Conservation (phyloP, 2,329 filamentous ascomycete species). For the Rhynchosporium graminicola region DNA sequence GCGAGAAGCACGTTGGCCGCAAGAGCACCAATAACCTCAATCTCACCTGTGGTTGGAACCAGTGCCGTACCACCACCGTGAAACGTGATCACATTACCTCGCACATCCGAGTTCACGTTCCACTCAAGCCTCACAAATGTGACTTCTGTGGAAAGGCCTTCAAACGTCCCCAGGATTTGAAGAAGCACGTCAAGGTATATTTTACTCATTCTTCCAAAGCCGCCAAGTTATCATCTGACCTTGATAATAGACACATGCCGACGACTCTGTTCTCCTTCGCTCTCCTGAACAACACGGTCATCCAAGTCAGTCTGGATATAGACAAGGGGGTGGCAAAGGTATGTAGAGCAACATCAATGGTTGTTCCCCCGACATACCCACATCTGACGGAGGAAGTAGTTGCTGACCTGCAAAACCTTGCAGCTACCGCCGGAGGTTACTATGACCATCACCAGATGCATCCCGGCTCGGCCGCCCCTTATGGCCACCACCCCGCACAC, state of each 20-base stretch:
- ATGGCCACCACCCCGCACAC: slow-evolving; percentile 55
- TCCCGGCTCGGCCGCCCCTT: slow-evolving; percentile 51
- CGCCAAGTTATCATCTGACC: slow-evolving; percentile 30
- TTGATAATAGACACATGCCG: slow-evolving; percentile 72
- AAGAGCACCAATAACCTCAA: slow-evolving; percentile 99
- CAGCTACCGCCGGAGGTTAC: slow-evolving; percentile 46
- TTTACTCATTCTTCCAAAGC: slow-evolving; percentile 3
- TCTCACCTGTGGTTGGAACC: slow-evolving; percentile 95
- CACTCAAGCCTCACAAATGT: slow-evolving; percentile 97
- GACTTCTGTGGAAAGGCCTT: slow-evolving; percentile 99
- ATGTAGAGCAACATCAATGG: slow-evolving; percentile 35
- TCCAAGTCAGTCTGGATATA: slow-evolving; percentile 48
- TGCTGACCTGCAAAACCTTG: slow-evolving; percentile 40
- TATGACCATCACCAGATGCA: slow-evolving; percentile 70
- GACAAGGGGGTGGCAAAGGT: slow-evolving; percentile 50
- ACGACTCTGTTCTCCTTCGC: slow-evolving; percentile 75
- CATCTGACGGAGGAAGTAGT: slow-evolving; percentile 37
- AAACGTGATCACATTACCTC: slow-evolving; percentile 99
- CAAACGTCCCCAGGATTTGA: slow-evolving; percentile 97
- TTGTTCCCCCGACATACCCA: slow-evolving; percentile 31
- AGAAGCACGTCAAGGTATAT: slow-evolving; percentile 92
- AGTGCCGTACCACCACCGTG: slow-evolving; percentile 92
- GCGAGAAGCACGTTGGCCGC: slow-evolving; percentile 95
- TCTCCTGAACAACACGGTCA: slow-evolving; percentile 40
- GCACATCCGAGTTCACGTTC: slow-evolving; percentile 98